phyloP scores from a whole-genome alignment of 2,329 filamentous ascomycete genomes.

The Cladosporium austrohemisphaericum region DNA sequence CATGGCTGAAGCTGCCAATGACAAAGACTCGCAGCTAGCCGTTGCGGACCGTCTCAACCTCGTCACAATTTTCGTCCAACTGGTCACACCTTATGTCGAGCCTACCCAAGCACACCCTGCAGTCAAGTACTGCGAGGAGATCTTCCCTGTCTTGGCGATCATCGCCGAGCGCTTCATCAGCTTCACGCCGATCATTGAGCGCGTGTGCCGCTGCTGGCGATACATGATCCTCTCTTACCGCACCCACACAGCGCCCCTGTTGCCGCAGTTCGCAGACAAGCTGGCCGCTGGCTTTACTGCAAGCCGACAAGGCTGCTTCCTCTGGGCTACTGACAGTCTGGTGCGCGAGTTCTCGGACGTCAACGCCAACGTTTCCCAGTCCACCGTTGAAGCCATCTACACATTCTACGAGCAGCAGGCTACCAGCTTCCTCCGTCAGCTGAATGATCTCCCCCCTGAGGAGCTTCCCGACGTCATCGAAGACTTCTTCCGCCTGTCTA shows the following conservation, averaged over 20 bases:
- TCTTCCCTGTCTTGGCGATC: constrained; percentile 80
- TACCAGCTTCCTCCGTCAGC: constrained; percentile 79
- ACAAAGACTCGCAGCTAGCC: constrained; percentile 78
- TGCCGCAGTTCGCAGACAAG: constrained; percentile 83
- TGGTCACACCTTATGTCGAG: constrained; percentile 69
- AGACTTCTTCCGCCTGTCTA: constrained; percentile 90
- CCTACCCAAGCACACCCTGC: constrained; percentile 76
- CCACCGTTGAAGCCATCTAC: constrained; percentile 85
- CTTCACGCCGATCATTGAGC: constrained; percentile 85
- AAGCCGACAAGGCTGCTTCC: constrained; percentile 89
- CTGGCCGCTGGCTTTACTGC: constrained; percentile 78
- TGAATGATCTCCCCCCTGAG: constrained; percentile 75
- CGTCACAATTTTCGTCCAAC: constrained; percentile 83
- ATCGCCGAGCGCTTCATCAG: constrained; percentile 83
- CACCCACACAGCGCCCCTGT: constrained; percentile 77
- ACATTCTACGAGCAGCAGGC: constrained; percentile 93
- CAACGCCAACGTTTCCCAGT: constrained; percentile 73
- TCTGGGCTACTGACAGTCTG: constrained; percentile 97
- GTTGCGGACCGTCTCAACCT: constrained; percentile 93
- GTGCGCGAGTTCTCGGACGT: constrained; percentile 93
- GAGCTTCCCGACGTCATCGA: constrained; percentile 86
- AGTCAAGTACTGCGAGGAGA: constrained; percentile 93
- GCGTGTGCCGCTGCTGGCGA: constrained; percentile 91
- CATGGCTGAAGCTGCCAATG: constrained; percentile 78
- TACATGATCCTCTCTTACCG: constrained; percentile 96